Conservation (phyloP, 73 alveolate species). For the Tetrahymena malaccensis region DNA sequence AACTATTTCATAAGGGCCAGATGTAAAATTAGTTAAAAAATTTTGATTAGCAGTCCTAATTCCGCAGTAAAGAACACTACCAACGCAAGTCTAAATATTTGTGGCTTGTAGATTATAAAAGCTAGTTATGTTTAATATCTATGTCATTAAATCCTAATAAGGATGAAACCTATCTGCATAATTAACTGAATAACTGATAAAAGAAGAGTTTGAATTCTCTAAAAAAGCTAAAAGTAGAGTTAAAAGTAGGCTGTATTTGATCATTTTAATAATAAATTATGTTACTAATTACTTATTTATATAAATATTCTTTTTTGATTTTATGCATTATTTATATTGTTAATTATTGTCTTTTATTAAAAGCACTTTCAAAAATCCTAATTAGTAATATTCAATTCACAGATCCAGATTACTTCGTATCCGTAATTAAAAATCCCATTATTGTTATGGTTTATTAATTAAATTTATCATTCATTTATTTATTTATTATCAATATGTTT, state of each 20-base stretch:
- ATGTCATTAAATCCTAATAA: not conserved
- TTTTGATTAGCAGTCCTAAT: conserved; percentile 7
- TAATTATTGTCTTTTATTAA: too few relatives aligned
- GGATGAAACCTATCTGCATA: not conserved
- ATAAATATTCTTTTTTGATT: too few relatives aligned
- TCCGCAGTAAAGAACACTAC: conserved; percentile 4
- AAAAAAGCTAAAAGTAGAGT: not conserved
- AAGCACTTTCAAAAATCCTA: too few relatives aligned
- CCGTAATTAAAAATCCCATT: too few relatives aligned
- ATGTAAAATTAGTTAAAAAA: not conserved
- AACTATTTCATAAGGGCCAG: conserved; percentile 19
- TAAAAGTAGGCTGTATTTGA: not conserved
- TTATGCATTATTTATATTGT: too few relatives aligned
- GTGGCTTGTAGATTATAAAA: conserved; percentile 4
- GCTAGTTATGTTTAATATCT: not conserved
- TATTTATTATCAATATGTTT: too few relatives aligned
- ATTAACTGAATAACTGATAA: not conserved
- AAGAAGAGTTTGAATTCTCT: not conserved
- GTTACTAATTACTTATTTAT: too few relatives aligned
- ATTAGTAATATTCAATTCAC: too few relatives aligned
- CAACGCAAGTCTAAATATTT: conserved; percentile 21
- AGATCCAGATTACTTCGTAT: too few relatives aligned
- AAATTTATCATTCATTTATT: too few relatives aligned
- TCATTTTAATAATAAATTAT: not conserved
- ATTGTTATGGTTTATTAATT: too few relatives aligned